Evolutionary conservation across 2,329 filamentous ascomycete species (phyloP).

Genomic region (Pezicula rhizophila): DNA sequence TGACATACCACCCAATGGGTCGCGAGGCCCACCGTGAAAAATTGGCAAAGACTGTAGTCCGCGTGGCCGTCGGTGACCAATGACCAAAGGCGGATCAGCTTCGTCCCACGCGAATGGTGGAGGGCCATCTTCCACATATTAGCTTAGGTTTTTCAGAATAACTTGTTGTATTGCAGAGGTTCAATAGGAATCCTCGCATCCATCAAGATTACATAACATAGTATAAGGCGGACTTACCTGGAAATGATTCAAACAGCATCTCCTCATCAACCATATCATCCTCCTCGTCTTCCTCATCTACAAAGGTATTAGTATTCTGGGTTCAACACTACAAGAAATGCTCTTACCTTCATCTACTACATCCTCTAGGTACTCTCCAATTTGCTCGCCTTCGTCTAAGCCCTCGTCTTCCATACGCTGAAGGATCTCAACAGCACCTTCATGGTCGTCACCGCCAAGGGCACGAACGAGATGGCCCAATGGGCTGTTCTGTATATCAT

Average conservation of each 20-base stretch:
- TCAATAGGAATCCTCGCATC: too few species aligned
- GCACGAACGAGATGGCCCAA: conserved; percentile 51
- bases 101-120: conserved; percentile 53
- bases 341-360: conserved; percentile 53
- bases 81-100: conserved; percentile 40
- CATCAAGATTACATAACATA: too few species aligned
- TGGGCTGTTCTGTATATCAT: conserved; percentile 30
- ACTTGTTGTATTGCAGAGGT: too few species aligned
- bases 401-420: conserved; percentile 39
- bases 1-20: conserved; percentile 44
- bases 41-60: conserved; percentile 58
- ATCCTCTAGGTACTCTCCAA: conserved; percentile 46
- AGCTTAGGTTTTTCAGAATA: too few species aligned
- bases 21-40: conserved; percentile 50
- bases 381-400: conserved; percentile 37
- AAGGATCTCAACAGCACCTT: conserved; percentile 29
- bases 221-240: conserved; percentile 37
- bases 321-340: not conserved
- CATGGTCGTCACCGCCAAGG: conserved; percentile 29
- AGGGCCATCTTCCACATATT: conserved; percentile 14
- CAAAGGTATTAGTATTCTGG: conserved; percentile 14
- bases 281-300: conserved; percentile 64
- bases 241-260: conserved; percentile 54
- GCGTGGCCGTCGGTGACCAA: conserved; percentile 45
- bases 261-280: conserved; percentile 63